These are phyloP conservation scores for Calcarisporium arbuscula DNA, from an alignment of 2,329 filamentous ascomycete genomes.

Conservation along the genomic window DNA sequence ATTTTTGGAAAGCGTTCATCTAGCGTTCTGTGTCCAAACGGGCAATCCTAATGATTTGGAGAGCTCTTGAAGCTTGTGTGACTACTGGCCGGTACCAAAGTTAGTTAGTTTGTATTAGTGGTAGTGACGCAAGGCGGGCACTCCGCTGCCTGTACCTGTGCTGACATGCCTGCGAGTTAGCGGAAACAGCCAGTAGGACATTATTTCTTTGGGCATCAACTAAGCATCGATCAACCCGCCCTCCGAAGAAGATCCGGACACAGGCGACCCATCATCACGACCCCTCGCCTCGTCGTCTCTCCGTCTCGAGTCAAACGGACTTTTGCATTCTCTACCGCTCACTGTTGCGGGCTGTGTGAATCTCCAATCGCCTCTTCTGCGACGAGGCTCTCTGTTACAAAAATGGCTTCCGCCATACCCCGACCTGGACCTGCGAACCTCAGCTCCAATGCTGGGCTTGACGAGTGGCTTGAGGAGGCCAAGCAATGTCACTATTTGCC, in stretches of 20 bases:
- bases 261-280: slow-evolving; percentile 1
- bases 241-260: slow-evolving; percentile 13
- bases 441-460: slow-evolving; percentile 74
- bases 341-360: slow-evolving; percentile 12
- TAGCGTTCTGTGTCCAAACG: too few species aligned
- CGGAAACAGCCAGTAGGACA: too few species aligned
- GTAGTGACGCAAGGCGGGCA: too few species aligned
- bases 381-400: slow-evolving; percentile 15
- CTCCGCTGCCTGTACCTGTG: too few species aligned
- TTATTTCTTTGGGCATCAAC: too few species aligned
- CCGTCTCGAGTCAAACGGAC: slow-evolving; percentile 9
- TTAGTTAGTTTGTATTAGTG: too few species aligned
- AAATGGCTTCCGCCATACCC: slow-evolving; percentile 53
- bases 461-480: slow-evolving; percentile 95
- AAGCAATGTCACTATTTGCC: slow-evolving; percentile 97
- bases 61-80: too few species aligned
- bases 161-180: too few species aligned
- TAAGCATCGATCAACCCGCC: too few species aligned
- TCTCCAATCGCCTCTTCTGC: slow-evolving; percentile 13
- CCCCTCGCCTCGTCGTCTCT: slow-evolving; percentile 4
- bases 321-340: slow-evolving; percentile 11
- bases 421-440: slow-evolving; percentile 87
- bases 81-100: too few species aligned
- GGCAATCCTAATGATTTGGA: too few species aligned
- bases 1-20: too few species aligned